Conservation (phyloP, 2,329 filamentous ascomycete species). For the Helotiales sp. region DNA sequence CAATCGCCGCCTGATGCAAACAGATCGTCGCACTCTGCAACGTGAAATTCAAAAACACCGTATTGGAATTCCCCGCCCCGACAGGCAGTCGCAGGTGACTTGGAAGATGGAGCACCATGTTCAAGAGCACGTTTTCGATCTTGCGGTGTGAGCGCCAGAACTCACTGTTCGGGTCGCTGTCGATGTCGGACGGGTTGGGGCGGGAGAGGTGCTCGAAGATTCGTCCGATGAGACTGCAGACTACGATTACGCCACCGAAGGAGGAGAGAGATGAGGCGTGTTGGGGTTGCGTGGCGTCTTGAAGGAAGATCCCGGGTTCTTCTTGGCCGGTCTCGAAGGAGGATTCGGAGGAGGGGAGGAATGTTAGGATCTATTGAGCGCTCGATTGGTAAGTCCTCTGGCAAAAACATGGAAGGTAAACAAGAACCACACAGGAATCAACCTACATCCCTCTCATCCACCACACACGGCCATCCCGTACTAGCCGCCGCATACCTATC, state of each 20-base stretch:
- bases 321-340: constrained; percentile 78
- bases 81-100: constrained; percentile 72
- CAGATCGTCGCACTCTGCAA: constrained; percentile 94
- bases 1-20: constrained; percentile 90
- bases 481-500: constrained; percentile 93
- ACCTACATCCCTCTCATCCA: constrained; percentile 78
- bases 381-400: too few species aligned
- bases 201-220: constrained; percentile 92
- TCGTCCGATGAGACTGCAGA: constrained; percentile 84
- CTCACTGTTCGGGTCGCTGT: constrained; percentile 3
- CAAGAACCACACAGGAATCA: not conserved
- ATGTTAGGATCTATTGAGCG: constrained; percentile 74
- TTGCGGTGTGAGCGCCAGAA: constrained; percentile 91
- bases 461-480: constrained; percentile 91
- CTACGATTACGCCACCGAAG: constrained; percentile 77
- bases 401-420: too few species aligned
- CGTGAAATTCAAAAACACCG: constrained; percentile 92
- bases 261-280: constrained; percentile 74
- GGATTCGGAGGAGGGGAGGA: constrained; percentile 80
- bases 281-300: constrained; percentile 68
- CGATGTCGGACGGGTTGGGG: constrained; percentile 79
- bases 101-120: constrained; percentile 82
- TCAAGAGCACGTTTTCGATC: constrained; percentile 87
- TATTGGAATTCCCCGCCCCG: constrained; percentile 54
- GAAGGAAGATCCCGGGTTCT: constrained; percentile 70